A percentile compares a stretch with the other conserved stretches of the same genome.
phyloP scores from a whole-genome alignment of 1,284 basidiomycete species.

The Ceraceosorus guamensis region DNA sequence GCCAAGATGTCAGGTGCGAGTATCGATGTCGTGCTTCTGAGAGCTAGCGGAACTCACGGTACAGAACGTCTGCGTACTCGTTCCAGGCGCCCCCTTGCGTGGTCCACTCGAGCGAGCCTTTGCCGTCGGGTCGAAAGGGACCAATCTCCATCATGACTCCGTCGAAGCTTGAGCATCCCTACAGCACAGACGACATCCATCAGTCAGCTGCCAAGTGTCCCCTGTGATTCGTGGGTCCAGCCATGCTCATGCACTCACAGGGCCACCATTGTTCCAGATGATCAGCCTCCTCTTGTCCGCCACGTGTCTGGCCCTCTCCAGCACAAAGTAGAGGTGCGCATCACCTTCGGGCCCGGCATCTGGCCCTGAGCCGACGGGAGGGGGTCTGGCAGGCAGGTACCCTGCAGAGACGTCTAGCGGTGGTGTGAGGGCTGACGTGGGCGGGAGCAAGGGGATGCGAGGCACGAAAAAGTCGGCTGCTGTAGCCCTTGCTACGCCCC shows the following conservation, averaged over 20 bases:
- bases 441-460: conserved; percentile 7
- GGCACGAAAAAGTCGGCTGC: conserved; percentile 14
- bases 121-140: conserved; percentile 67
- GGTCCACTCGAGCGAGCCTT: conserved; percentile 65
- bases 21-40: too few relatives aligned
- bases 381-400: conserved; percentile 26
- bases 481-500: too few relatives aligned
- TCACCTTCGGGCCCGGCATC: conserved; percentile 48
- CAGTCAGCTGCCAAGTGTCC: too few relatives aligned
- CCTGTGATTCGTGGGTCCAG: too few relatives aligned
- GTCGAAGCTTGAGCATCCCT: conserved; percentile 94
- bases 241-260: too few relatives aligned
- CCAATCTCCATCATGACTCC: conserved; percentile 97
- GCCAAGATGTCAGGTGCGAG: background rate
- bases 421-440: background rate
- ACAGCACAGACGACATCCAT: too few relatives aligned
- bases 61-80: conserved; percentile 94
- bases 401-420: conserved; percentile 32
- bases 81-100: conserved; percentile 85
- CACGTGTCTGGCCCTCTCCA: conserved; percentile 75
- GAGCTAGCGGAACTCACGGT: conserved; percentile 61
- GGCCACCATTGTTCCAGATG: conserved; percentile 93
- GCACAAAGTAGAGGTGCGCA: conserved; percentile 79
- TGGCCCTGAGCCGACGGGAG: background rate
- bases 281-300: conserved; percentile 82